phyloP scores from a whole-genome alignment of 495 filamentous ascomycete species.

The Elasticomyces elasticus region DNA sequence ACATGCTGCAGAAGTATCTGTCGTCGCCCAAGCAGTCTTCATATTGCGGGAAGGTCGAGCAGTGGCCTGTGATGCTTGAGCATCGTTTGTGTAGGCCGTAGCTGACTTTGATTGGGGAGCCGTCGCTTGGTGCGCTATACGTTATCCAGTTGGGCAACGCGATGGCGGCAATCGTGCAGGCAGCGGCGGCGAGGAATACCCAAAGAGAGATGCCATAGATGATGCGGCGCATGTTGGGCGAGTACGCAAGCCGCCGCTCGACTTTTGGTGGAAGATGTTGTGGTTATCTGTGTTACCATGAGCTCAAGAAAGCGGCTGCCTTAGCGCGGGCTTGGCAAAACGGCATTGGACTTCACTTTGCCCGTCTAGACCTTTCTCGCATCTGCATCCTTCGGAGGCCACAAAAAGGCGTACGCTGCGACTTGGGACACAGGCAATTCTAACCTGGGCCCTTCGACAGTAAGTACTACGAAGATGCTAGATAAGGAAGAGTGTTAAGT shows the following conservation, averaged over 20 bases:
- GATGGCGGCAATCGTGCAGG: constrained; percentile 65
- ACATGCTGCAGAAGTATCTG: constrained; percentile 81
- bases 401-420: too few species aligned
- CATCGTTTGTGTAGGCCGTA: constrained; percentile 77
- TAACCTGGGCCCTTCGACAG: too few species aligned
- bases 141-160: constrained; percentile 65
- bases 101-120: constrained; percentile 49
- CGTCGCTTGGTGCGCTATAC: constrained; percentile 27
- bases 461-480: too few species aligned
- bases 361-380: too few species aligned
- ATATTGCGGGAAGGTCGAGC: constrained; percentile 48
- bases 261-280: background rate
- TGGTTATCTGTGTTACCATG: background rate
- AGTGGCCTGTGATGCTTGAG: constrained; percentile 47
- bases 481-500: too few species aligned
- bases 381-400: too few species aligned
- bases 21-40: constrained; percentile 60
- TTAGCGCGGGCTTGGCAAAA: background rate
- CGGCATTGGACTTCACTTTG: too few species aligned
- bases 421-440: too few species aligned
- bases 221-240: constrained; percentile 30
- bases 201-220: constrained; percentile 34
- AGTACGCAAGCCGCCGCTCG: background rate
- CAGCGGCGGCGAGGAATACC: constrained; percentile 43
- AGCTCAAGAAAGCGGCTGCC: background rate